Evolutionary conservation across 371 early-diverging fungal genomes (phyloP).

Genomic region (Entomophthora muscae): DNA sequence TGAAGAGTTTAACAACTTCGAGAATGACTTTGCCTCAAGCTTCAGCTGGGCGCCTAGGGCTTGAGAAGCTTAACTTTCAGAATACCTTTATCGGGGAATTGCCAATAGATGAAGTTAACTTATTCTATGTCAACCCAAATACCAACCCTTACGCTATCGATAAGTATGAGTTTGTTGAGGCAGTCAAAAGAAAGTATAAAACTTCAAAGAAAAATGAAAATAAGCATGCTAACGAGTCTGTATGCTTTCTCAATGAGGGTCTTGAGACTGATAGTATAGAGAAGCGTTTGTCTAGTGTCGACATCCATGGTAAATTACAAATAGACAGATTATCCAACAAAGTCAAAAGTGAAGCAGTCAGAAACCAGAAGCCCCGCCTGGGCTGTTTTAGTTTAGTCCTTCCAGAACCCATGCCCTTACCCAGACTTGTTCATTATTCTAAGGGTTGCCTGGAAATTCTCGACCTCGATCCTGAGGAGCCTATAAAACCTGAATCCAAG

Average conservation of each 20-base stretch:
- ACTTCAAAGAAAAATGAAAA: neutral
- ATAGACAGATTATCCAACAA: neutral
- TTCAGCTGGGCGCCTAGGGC: too few species aligned
- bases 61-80: neutral
- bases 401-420: constrained; percentile 27
- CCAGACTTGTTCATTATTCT: constrained; percentile 24
- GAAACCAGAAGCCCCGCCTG: neutral
- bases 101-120: neutral
- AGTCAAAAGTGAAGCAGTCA: neutral
- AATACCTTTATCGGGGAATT: neutral
- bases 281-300: too few species aligned
- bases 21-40: too few species aligned
- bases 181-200: neutral
- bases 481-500: constrained; percentile 10
- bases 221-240: neutral
- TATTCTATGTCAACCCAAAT: neutral
- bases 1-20: too few species aligned
- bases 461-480: constrained; percentile 22
- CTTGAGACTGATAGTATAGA: too few species aligned
- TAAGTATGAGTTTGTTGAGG: neutral
- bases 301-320: neutral
- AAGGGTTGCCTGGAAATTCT: constrained; percentile 17
- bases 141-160: neutral
- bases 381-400: constrained; percentile 25
- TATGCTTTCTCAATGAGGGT: too few species aligned